Base-by-base conservation (phyloP, 768 basidiomycete genomes). In the Tephrocybe sp. region DNA sequence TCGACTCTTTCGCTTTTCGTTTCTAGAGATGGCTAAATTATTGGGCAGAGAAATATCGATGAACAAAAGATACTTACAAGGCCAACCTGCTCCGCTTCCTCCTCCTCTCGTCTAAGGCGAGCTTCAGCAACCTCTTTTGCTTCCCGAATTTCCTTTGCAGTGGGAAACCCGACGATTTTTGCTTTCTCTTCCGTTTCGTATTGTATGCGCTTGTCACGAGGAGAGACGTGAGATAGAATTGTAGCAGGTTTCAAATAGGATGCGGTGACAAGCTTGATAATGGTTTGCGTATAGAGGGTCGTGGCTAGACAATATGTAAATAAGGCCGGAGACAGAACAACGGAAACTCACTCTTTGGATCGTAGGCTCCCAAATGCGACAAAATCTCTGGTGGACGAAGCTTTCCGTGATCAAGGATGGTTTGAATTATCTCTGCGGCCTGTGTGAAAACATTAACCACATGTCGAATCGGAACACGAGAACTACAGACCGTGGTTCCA, bases 401-500 rank as follows among this genome's bases (percentile, higher is more conserved):
- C 66, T 93, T 95, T 32, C 95, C 95, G 62, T 93, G 86, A 62
- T 93, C 84, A 47, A 96, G 71, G 23, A 96, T 73, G 10, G 84
- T 69, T 59, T 85, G 83, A 18, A 97, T 73, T 48, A 98, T 83
- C 49, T 88, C 83, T 45, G 81, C 80, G 11, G 80, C 91, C 92
- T 94, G 53, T n/a, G 39, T n/a, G n/a, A n/a, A 0, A 45, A 51
- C 52, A 42, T 57, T 28, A 41, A 28, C 17, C 44, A 49, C 26
- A 9, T 48, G 33, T 48, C 46, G 37, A 54, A 6, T 47, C 30
- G 15, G 48, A 36, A 9, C 8, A 28, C 10, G 40, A 54, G 32
- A 24, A 24, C 21, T 34, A 69, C 87, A 62, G 57, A 94, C 94
- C 65, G 76, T 66, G 56, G 76, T 74, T 20, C 92, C 93, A 53